Evolutionary conservation across 164 flowering plant species (phyloP), one percentile per base, ranked within the genome.

Genomic region (Chimonanthus salicifolius): DNA sequence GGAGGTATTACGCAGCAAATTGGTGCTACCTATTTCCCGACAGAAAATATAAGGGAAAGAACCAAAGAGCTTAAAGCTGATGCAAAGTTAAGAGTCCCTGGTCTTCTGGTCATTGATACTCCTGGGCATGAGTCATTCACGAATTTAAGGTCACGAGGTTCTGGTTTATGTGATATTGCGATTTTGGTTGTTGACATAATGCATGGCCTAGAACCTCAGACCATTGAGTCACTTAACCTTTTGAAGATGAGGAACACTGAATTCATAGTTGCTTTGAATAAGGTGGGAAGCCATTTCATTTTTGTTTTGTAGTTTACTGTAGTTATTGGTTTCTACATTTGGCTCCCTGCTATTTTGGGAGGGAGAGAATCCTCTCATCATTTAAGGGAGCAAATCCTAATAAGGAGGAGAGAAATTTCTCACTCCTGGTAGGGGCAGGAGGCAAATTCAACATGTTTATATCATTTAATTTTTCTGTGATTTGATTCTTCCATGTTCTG

Each of bases 1-100:
- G 99, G 99, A 69, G 99, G 99, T n/a, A 96, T 96, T 75, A 96
- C 99, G 3, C 99, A 93, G 77, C 99, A 96, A 82, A 96, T 96
- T 79, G 99, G 99, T 64, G 99, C 99, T 11, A 93, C 99, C 16
- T 96, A 93, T 76, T 92, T 96, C 74, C 99, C 99, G 69, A 92
- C 96, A 64, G 92, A 85, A 77, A 96, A 94, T 78, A 89, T 96
- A 46, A 81, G 97, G 33, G 98, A 92, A 75, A 89, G 99, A 82
- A 96, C 99, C 3, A 94, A 84, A 84, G 98, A 90, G 81, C 80
- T 96, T 75, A 94, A 94, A 85, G 97, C 91, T 76, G 97, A 92
- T 87, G 98, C 99, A 47, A 90, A 75, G 49, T 80, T 96, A 76
- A 86, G 87, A 77, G 99, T 96, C 50, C 98, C 99, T 4, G 99